These are phyloP conservation scores for Chalciporus sp. DNA, from an alignment of 1,284 basidiomycete genomes.

Conservation along the genomic window DNA sequence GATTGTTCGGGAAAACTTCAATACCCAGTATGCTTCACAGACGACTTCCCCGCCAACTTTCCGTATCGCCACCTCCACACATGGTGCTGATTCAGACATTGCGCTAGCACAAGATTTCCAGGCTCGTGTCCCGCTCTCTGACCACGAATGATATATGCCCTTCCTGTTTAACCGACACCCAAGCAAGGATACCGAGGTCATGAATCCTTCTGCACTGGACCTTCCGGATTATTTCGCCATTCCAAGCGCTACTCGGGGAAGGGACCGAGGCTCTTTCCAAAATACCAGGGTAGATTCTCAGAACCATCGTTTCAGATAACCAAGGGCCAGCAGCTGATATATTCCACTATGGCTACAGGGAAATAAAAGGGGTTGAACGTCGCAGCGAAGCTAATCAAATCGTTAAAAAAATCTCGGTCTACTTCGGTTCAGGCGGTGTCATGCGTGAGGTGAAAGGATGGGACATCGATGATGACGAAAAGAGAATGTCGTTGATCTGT, in stretches of 20 bases:
- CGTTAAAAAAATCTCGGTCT: background rate
- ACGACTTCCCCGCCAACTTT: background rate
- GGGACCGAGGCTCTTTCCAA: constrained; percentile 1
- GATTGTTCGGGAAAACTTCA: constrained; percentile 1
- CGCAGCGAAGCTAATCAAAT: background rate
- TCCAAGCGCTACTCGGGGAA: constrained; percentile 9
- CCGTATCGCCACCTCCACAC: background rate
- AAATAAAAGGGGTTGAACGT: background rate
- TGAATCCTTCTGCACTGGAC: constrained; percentile 8
- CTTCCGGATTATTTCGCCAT: constrained; percentile 5
- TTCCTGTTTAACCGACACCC: constrained; percentile 9
- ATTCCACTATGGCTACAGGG: background rate
- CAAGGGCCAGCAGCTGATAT: background rate
- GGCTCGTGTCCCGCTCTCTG: constrained; percentile 5
- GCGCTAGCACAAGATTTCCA: background rate
- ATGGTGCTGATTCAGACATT: background rate
- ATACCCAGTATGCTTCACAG: constrained; percentile 2
- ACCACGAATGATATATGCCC: constrained; percentile 10
- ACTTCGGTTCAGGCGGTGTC: background rate
- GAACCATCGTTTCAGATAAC: background rate
- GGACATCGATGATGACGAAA: background rate
- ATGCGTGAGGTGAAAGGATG: background rate
- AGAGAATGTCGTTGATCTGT: background rate
- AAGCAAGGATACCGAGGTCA: constrained; percentile 7
- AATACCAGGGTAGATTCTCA: background rate